A percentile compares a stretch with the other conserved stretches of the same genome.
These are phyloP conservation scores for Cucumis hystrix DNA, from an alignment of 306 rosid species.

Conservation along the genomic window DNA sequence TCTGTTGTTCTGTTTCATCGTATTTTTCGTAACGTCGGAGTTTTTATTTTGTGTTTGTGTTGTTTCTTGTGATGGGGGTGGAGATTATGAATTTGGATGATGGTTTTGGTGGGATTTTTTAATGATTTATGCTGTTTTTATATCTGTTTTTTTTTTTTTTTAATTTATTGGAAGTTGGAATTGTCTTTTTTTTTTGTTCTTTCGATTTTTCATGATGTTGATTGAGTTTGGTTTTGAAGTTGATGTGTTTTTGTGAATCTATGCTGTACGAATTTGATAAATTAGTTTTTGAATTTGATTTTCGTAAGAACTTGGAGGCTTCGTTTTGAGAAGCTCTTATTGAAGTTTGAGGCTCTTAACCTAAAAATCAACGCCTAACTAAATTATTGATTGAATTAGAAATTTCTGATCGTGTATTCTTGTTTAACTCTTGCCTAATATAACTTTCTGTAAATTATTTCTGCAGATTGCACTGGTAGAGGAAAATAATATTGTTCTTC, in stretches of 20 bases:
- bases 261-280: background rate
- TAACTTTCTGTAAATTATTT: background rate
- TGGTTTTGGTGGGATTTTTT: background rate
- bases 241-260: background rate
- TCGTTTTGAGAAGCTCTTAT: background rate
- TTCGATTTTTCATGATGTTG: background rate
- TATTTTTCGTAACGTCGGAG: background rate
- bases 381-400: background rate
- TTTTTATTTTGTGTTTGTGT: background rate
- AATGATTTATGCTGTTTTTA: background rate
- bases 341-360: background rate
- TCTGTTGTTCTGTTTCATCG: background rate
- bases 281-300: background rate
- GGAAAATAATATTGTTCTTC: constrained; percentile 17
- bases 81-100: background rate
- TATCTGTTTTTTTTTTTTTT: background rate
- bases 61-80: background rate
- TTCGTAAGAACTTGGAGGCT: background rate
- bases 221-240: background rate
- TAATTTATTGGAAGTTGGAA: background rate
- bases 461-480: constrained; percentile 17
- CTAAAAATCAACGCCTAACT: background rate
- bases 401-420: background rate
- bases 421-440: background rate
- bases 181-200: background rate